A percentile compares a stretch with the other conserved stretches of the same genome.
These are phyloP conservation scores for Coccinonectria pachysandricola DNA, from an alignment of 2,329 filamentous ascomycete genomes.

Conservation along the genomic window DNA sequence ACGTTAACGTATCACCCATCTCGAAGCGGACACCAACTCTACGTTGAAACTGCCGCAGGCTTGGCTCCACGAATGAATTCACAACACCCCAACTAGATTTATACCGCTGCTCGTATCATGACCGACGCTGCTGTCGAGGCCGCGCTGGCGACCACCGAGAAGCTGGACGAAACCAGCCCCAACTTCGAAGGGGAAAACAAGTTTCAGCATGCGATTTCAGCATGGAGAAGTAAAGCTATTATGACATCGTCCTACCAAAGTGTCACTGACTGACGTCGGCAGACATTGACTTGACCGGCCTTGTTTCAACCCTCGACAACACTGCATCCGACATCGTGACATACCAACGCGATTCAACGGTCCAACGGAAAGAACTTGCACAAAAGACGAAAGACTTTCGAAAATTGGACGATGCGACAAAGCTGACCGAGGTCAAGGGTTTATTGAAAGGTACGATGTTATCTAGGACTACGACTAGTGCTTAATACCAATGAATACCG, in stretches of 20 bases:
- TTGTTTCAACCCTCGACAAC: constrained; percentile 78
- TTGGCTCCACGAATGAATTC: no score
- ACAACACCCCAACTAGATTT: no score
- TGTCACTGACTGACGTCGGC: constrained; percentile 14
- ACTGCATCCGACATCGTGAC: constrained; percentile 92
- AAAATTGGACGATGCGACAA: constrained; percentile 81
- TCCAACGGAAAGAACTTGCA: constrained; percentile 94
- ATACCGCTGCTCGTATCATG: no score
- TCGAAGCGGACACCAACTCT: no score
- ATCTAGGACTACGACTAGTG: no score
- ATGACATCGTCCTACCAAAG: no score
- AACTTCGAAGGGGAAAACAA: constrained; percentile 63
- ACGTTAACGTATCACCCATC: no score
- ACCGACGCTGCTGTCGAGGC: constrained; percentile 23
- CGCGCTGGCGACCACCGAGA: constrained; percentile 15
- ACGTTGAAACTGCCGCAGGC: no score
- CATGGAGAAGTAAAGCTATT: constrained; percentile 86
- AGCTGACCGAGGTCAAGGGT: constrained; percentile 79
- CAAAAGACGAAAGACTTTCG: constrained; percentile 98
- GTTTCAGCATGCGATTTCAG: constrained; percentile 90
- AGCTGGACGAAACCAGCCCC: constrained; percentile 16
- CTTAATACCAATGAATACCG: no score
- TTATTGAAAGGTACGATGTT: constrained; percentile 71
- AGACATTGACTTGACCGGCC: constrained; percentile 80
- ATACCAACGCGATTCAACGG: constrained; percentile 88